Conservation (phyloP, 2,329 filamentous ascomycete genomes). For the Pseudocercospora fijiensis region DNA sequence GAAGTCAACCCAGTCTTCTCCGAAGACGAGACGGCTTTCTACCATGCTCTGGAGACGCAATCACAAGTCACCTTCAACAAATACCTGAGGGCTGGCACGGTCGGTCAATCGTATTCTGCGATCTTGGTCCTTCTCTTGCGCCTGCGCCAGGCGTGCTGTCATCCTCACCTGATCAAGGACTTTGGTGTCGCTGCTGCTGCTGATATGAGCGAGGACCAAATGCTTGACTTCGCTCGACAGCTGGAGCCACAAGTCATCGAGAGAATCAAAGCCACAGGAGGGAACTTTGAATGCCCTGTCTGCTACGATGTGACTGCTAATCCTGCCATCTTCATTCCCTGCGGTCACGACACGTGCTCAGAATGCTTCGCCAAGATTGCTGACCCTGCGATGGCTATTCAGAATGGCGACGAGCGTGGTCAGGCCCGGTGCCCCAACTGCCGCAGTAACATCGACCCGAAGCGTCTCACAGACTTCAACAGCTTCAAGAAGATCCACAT, state of each 20-base stretch:
- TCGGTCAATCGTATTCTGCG: constrained; percentile 73
- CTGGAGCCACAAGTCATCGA: constrained; percentile 61
- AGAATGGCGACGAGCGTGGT: constrained; percentile 58
- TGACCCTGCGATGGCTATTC: constrained; percentile 59
- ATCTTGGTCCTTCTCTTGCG: constrained; percentile 77
- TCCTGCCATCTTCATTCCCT: constrained; percentile 75
- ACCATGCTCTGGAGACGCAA: constrained; percentile 64
- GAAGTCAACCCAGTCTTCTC: constrained; percentile 64
- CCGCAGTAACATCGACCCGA: constrained; percentile 63
- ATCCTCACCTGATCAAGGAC: constrained; percentile 69
- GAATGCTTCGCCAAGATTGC: constrained; percentile 72
- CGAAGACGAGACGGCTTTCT: constrained; percentile 64
- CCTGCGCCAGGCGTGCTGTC: constrained; percentile 77
- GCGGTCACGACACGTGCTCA: constrained; percentile 75
- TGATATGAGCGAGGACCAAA: constrained; percentile 54
- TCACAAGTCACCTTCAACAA: constrained; percentile 73
- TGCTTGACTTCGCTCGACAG: constrained; percentile 62
- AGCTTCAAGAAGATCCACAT: constrained; percentile 73
- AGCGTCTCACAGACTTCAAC: constrained; percentile 69
- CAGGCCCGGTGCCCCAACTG: constrained; percentile 73
- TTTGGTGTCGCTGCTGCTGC: constrained; percentile 55
- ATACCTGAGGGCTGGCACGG: constrained; percentile 66
- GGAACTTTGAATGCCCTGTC: constrained; percentile 72
- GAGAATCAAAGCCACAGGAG: constrained; percentile 62
- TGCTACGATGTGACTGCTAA: constrained; percentile 76